Base-by-base conservation (phyloP, 257 asterid species). In the Solanum raphanifolium region DNA sequence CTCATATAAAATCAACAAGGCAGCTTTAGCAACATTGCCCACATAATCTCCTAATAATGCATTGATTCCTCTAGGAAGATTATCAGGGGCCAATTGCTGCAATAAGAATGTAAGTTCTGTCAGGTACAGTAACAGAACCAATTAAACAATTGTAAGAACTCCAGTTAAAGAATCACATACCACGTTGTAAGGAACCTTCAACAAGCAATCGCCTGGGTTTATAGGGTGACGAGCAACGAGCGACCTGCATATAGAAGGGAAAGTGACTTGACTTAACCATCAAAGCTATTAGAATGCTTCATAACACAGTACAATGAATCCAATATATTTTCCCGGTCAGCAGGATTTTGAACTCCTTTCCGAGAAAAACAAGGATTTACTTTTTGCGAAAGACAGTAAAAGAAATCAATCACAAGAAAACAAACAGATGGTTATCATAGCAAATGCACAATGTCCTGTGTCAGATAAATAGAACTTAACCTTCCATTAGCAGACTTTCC, bases 1-100 rank as follows among this genome's bases (percentile, higher is more conserved):
- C 93, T 97, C 97, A 41, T 84, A 89, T 23, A 97, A 91, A 89
- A 97, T 89, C 89, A 95, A 91, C 35, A 95, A 78, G 73, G 99
- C 96, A 89, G 94, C 94, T 94, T 92, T 95, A 15, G 96, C 93
- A 83, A 93, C 93, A 92, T 91, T 83, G 60, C 98, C 87, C 81
- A 93, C 90, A 90, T 91, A 91, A 74, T 94, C 94, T 71, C 94
- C 94, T 55, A 95, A 85, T 84, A 89, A 87, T 82, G 90, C 87
- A 87, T 72, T 58, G 84, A 97, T 91, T 21, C 89, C 91, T 8
- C 87, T 87, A 65, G 95, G 97, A 75, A 95, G 96, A 89, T 95
- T 91, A 86, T 95, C 95, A n/a, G 95, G 93, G 84, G 95, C 85
- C 72, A 97, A 89, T 87, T 95, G 98, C 92, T 93, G 92, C 62